Conservation (phyloP, 2,329 filamentous ascomycete genomes). For the Acephala macrosclerotiorum region DNA sequence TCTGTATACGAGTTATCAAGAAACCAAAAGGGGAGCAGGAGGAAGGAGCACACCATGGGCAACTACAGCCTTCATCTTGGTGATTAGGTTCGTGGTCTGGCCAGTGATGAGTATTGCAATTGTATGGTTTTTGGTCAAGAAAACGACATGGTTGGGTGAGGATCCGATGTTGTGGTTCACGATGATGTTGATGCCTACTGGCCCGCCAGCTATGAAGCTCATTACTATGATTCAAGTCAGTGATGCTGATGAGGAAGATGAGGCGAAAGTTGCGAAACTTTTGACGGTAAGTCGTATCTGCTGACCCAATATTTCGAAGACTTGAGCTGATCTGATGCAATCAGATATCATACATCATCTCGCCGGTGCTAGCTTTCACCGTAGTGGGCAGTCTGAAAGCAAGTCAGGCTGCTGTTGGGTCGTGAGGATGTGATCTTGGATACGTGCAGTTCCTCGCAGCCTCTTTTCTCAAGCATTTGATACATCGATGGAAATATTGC, state of each 20-base stretch:
- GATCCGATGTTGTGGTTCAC: conserved; percentile 73
- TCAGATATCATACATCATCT: conserved; percentile 49
- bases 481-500: too few relatives aligned
- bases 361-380: conserved; percentile 47
- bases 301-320: too few relatives aligned
- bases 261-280: conserved; percentile 53
- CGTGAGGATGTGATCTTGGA: neutral
- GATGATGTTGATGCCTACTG: conserved; percentile 56
- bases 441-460: too few relatives aligned
- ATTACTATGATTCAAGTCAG: conserved; percentile 55
- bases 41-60: conserved; percentile 52
- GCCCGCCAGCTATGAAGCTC: conserved; percentile 56
- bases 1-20: conserved; percentile 59
- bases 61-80: conserved; percentile 57
- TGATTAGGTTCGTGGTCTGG: conserved; percentile 68
- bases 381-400: conserved; percentile 47
- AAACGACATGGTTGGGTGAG: conserved; percentile 56
- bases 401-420: conserved; percentile 39
- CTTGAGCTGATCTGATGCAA: conserved; percentile 5
- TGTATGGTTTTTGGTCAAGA: conserved; percentile 61
- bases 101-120: conserved; percentile 60
- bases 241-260: conserved; percentile 48
- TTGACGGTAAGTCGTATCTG: conserved; percentile 48
- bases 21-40: conserved; percentile 51
- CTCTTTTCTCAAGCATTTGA: too few relatives aligned